Evolutionary conservation across 169 alveolate genomes (phyloP).

Genomic region (Toxoplasma gondii): DNA sequence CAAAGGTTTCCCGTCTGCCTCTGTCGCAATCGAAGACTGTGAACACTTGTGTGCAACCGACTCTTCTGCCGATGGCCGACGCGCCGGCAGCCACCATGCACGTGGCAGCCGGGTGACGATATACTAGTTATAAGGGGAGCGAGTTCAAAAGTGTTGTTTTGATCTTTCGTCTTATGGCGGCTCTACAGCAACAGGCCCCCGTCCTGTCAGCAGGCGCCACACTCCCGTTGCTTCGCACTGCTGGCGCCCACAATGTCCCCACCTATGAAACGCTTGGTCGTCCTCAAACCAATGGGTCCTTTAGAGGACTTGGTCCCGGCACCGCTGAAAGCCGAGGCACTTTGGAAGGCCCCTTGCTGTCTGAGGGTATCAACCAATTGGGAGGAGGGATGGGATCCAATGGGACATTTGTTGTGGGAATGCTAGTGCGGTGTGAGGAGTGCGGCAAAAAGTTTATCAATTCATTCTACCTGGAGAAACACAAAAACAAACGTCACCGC

Average conservation of each 20-base stretch:
- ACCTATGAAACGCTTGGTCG: not conserved
- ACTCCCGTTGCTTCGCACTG: not conserved
- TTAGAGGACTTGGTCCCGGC: not conserved
- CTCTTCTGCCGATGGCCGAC: too few species aligned
- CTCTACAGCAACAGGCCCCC: not conserved
- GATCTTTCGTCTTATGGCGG: not conserved
- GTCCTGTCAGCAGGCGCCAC: conserved; percentile 23
- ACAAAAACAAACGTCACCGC: conserved; percentile 62
- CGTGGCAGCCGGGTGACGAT: too few species aligned
- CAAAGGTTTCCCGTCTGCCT: too few species aligned
- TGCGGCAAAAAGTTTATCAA: conserved; percentile 68
- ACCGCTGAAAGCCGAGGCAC: not conserved
- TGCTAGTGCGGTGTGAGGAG: conserved; percentile 68
- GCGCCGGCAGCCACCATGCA: too few species aligned
- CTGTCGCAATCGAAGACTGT: too few species aligned
- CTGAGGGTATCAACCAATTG: not conserved
- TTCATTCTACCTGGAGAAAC: conserved; percentile 63
- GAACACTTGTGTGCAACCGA: too few species aligned
- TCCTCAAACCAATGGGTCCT: not conserved
- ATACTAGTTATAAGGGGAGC: too few species aligned
- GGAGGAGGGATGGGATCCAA: not conserved
- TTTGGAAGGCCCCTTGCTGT: not conserved
- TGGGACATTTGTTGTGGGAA: conserved; percentile 64
- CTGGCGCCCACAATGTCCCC: not conserved
- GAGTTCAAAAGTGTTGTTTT: not conserved